Conservation (phyloP, 805 yeast species). For the Hanseniaspora guilliermondii region DNA sequence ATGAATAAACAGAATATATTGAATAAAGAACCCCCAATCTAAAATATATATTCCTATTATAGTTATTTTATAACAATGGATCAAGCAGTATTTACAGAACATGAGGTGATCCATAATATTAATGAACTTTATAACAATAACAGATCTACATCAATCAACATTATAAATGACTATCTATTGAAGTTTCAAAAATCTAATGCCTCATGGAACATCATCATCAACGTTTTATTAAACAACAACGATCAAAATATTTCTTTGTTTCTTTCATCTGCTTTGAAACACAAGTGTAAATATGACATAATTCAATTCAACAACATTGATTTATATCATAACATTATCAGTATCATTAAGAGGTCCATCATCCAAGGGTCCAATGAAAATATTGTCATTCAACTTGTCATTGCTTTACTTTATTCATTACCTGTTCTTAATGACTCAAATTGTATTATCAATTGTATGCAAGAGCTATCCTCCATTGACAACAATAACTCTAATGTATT, state of each 20-base stretch:
- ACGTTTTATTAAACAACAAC: conserved; percentile 31
- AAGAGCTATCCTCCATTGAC: conserved; percentile 36
- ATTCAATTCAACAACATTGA: conserved; percentile 46
- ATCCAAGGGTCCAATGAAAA: conserved; percentile 27
- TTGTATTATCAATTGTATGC: conserved; percentile 44
- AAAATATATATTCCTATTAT: too few relatives aligned
- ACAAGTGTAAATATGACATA: conserved; percentile 73
- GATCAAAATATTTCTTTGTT: conserved; percentile 49
- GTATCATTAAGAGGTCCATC: not conserved
- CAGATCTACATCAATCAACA: conserved; percentile 26
- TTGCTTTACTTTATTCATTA: conserved; percentile 70
- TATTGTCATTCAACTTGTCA: conserved; percentile 70
- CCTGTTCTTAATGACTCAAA: conserved; percentile 64
- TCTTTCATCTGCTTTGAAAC: conserved; percentile 81
- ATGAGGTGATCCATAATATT: not conserved
- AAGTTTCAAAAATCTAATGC: conserved; percentile 67
- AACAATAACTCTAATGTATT: conserved; percentile 28
- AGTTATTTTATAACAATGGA: too few relatives aligned
- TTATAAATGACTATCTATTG: conserved; percentile 50
- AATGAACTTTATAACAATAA: not conserved
- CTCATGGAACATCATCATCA: conserved; percentile 67
- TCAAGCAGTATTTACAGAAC: not conserved
- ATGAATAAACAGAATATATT: too few relatives aligned
- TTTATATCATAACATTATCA: conserved; percentile 39
- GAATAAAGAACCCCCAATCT: too few relatives aligned